phyloP scores from a whole-genome alignment of 2,329 filamentous ascomycete species.

The Phaeosphaeria sp. region DNA sequence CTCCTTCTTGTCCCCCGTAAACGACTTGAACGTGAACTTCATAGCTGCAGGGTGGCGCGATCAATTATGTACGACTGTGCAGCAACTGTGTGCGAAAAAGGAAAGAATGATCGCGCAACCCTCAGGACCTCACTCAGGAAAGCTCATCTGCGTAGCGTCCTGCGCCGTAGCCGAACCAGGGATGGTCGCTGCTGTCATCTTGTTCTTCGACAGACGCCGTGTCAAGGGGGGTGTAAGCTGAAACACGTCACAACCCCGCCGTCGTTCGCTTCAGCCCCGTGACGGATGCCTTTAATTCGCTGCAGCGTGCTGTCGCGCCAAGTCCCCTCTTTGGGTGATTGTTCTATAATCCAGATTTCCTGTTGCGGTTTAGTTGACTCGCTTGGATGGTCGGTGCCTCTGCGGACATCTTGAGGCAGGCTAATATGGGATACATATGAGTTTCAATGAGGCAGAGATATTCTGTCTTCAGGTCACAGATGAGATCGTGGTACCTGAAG shows the following conservation, averaged over 20 bases:
- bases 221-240: neutral
- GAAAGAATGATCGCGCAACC: neutral
- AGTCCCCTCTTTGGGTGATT: neutral
- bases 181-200: neutral
- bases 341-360: constrained; percentile 9
- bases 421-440: neutral
- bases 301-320: neutral
- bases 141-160: neutral
- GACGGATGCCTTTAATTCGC: neutral
- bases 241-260: neutral
- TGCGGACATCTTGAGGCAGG: neutral
- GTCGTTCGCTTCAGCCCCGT: neutral
- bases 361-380: neutral
- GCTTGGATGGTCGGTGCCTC: neutral
- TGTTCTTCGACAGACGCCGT: neutral
- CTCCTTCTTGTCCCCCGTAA: neutral
- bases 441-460: neutral
- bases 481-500: neutral
- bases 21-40: constrained; percentile 16
- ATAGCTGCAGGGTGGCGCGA: neutral
- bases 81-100: neutral
- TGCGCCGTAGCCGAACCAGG: neutral
- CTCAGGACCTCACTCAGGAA: neutral
- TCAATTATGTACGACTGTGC: neutral
- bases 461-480: neutral